phyloP scores from a whole-genome alignment of 441 rosid genomes.

The Euphorbia celastroides region DNA sequence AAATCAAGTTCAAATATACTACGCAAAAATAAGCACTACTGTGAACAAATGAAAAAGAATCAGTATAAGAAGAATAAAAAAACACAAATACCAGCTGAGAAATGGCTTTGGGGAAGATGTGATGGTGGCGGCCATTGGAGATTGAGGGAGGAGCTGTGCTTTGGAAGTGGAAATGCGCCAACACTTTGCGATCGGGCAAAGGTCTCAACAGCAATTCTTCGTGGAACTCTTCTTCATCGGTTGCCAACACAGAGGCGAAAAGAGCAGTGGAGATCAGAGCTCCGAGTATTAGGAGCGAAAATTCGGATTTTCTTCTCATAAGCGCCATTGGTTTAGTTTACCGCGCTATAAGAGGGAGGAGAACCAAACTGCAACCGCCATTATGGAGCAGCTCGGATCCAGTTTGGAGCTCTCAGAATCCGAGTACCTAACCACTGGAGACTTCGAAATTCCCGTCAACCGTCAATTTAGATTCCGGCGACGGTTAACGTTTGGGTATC shows the following conservation, averaged over 20 bases:
- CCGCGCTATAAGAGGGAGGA: neutral
- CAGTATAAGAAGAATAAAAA: neutral
- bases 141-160: conserved; percentile 57
- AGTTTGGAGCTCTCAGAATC: conserved; percentile 4
- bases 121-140: conserved; percentile 87
- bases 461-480: neutral
- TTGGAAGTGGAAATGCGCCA: conserved; percentile 80
- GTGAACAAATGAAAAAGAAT: neutral
- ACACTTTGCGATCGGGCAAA: conserved; percentile 76
- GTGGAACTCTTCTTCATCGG: conserved; percentile 53
- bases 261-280: conserved; percentile 9
- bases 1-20: neutral
- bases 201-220: conserved; percentile 82
- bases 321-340: conserved; percentile 24
- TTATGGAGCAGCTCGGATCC: neutral
- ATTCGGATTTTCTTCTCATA: conserved; percentile 13
- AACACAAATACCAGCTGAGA: conserved; percentile 65
- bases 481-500: no score
- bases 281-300: conserved; percentile 15
- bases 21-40: neutral
- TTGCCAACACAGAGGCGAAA: conserved; percentile 33
- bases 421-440: neutral
- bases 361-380: conserved; percentile 10
- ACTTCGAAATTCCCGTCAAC: neutral
- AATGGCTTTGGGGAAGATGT: conserved; percentile 90